Base-by-base conservation (phyloP, 1,139 yeast genomes). In the Blastobotrys apis region DNA sequence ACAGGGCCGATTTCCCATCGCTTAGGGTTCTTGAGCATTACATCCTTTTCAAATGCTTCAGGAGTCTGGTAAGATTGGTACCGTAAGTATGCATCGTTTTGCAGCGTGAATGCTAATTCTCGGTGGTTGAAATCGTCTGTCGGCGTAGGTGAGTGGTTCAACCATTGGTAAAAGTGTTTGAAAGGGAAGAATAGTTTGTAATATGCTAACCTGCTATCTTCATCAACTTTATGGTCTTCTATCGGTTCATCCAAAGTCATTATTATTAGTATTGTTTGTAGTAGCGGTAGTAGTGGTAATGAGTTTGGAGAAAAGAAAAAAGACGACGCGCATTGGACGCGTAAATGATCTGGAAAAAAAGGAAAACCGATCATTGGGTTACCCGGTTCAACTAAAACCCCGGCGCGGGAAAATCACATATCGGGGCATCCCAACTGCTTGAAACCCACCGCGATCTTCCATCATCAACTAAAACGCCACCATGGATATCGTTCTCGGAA, bases 1-100 rank as follows among this genome's bases (percentile, higher is more conserved):
- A 88, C 82, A 0, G 98, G 96, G 25, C 99, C 99, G 38, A 94
- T 75, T 67, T 92, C 99, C 61, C 92, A 94, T 65, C 99, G 81
- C 35, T 85, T 79, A 0, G 99, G 99, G 50, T 81, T 80, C 21
- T 87, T 75, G 37, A 71, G 73, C 20, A 82, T 71, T 2, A 90
- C 92, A 8, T 85, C 79, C 27, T 75, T 71, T 58, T 84, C 85
- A 66, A 92, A 87, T 39, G 86, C 95, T 26, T 80, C 85, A 17
- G 72, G 73, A 2, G 75, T 67, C 1, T 70, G 66, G 57, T 75
- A 92, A 1, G 97, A 84, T 57, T 83, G 84, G 68, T 90, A 92
- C 56, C 99, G 83, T 54, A 86, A 83, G 62, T 92, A 92, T 20
- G 43, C 41, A 29, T 43, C 47, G 35, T 41, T 43, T 53, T 84